Evolutionary conservation across 768 basidiomycete genomes (phyloP).

Genomic region (Lactifluus volemus): DNA sequence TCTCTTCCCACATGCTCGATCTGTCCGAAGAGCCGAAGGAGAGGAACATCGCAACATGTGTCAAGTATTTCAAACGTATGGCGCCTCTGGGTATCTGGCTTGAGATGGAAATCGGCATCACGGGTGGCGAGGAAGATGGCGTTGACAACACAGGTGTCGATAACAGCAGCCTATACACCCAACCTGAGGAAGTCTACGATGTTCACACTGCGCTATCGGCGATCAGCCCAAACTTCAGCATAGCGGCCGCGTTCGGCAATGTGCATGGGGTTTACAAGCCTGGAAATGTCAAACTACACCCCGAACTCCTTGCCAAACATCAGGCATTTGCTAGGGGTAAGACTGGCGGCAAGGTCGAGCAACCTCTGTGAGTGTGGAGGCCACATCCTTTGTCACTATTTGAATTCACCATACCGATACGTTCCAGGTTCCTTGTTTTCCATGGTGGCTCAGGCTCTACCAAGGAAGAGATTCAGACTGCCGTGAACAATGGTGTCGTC

Average conservation of each 20-base stretch:
- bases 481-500: slow-evolving; percentile 86
- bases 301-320: slow-evolving; percentile 87
- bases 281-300: slow-evolving; percentile 91
- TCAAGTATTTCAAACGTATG: slow-evolving; percentile 93
- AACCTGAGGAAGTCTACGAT: slow-evolving; percentile 92
- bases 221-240: slow-evolving; percentile 90
- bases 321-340: slow-evolving; percentile 67
- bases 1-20: slow-evolving; percentile 99
- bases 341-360: slow-evolving; percentile 49
- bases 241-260: slow-evolving; percentile 97
- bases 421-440: slow-evolving; percentile 88
- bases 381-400: background rate
- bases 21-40: slow-evolving; percentile 90
- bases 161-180: slow-evolving; percentile 91
- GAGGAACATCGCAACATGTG: slow-evolving; percentile 90
- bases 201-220: slow-evolving; percentile 76
- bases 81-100: slow-evolving; percentile 89
- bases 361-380: slow-evolving; percentile 64
- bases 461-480: slow-evolving; percentile 90
- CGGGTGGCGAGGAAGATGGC: slow-evolving; percentile 98
- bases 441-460: slow-evolving; percentile 98
- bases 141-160: slow-evolving; percentile 97
- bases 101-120: slow-evolving; percentile 99
- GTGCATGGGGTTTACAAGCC: slow-evolving; percentile 99
- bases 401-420: slow-evolving; percentile 1